phyloP scores from a whole-genome alignment of 352 stramenopile species.

The Phytophthora sp. region DNA sequence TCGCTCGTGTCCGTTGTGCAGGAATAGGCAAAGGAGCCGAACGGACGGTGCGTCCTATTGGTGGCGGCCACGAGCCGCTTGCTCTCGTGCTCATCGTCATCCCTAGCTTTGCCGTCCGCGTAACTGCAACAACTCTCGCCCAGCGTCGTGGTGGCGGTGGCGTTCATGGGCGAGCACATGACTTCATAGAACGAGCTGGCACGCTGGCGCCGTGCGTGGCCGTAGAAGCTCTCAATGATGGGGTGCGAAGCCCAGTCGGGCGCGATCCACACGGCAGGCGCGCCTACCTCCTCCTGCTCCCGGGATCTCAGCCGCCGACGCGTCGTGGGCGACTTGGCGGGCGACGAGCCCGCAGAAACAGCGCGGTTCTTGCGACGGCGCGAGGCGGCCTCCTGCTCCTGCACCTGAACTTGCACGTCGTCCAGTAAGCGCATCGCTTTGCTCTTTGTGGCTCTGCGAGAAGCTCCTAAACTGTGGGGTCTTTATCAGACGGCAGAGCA shows the following conservation, averaged over 20 bases:
- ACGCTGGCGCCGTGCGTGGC: slow-evolving; percentile 45
- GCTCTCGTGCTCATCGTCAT: slow-evolving; percentile 24
- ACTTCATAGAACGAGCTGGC: slow-evolving; percentile 85
- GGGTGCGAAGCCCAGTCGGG: slow-evolving; percentile 77
- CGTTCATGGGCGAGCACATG: slow-evolving; percentile 79
- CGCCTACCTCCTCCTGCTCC: slow-evolving; percentile 32
- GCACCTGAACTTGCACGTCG: slow-evolving; percentile 21
- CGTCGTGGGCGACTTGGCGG: slow-evolving; percentile 1
- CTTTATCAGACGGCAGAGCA: slow-evolving; percentile 7
- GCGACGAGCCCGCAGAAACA: background rate
- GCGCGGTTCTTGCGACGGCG: slow-evolving; percentile 5
- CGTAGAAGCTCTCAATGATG: slow-evolving; percentile 86
- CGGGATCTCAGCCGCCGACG: slow-evolving; percentile 23
- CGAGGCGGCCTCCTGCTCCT: background rate
- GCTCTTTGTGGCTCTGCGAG: no score
- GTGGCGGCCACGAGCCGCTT: slow-evolving; percentile 1
- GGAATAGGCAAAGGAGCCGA: slow-evolving; percentile 72
- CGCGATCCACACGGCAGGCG: slow-evolving; percentile 72
- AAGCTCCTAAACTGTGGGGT: no score
- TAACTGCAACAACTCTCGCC: slow-evolving; percentile 67
- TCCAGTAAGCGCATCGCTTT: slow-evolving; percentile 19
- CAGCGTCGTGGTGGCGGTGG: slow-evolving; percentile 61
- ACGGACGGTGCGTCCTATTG: slow-evolving; percentile 28
- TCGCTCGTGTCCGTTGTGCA: slow-evolving; percentile 78
- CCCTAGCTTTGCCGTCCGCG: slow-evolving; percentile 23